Evolutionary conservation across 1,284 basidiomycete genomes (phyloP), one percentile per base, ranked within the genome.

Genomic region (Phylloporus gajari): DNA sequence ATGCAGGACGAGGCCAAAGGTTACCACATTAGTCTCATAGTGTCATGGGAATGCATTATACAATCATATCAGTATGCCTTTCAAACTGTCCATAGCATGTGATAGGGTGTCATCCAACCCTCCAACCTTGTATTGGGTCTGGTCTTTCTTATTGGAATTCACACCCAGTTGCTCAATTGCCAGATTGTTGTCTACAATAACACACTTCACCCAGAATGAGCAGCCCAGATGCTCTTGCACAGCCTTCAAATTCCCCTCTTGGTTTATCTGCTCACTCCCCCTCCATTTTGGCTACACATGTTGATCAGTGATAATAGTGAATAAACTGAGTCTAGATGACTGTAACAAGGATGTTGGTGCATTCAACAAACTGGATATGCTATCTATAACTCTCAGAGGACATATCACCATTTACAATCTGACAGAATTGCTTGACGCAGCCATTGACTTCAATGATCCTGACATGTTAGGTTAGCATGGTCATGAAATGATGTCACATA

Each of bases 391-490:
- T 51, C 48, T 23, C 7, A 48, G 9, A 25, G 23, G 48, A 51
- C 48, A 13, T 25, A 13, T 51, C 25, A 11, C 9, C 9, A 27
- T 61, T 46, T 3, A 30, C 21, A 3, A 25, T 25, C 48, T 25
- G 21, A 32, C 70, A 82, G 79, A 67, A 3, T 15, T 67, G 3
- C 51, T 79, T 27, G 65, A 61, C 6, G 23, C 62, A 17, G n/a
- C 72, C 13, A 64, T 65, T 5, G 72, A 81, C n/a, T 91, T 90
- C 77, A 90, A 91, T 72, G 91, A 93, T 75, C 91, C 75, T n/a
- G 89, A 87, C 13, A 75, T 84, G 19, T 76, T 88, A 48, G 80
- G 80, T 81, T 25, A 68, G 69, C 23, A 27, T 40, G 4, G 8
- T 27, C 13, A 9, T 32, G 3, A 48, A 65, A n/a, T 7, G 8